These are phyloP conservation scores for Lactarius trivialis DNA, from an alignment of 768 basidiomycete species.

Conservation along the genomic window DNA sequence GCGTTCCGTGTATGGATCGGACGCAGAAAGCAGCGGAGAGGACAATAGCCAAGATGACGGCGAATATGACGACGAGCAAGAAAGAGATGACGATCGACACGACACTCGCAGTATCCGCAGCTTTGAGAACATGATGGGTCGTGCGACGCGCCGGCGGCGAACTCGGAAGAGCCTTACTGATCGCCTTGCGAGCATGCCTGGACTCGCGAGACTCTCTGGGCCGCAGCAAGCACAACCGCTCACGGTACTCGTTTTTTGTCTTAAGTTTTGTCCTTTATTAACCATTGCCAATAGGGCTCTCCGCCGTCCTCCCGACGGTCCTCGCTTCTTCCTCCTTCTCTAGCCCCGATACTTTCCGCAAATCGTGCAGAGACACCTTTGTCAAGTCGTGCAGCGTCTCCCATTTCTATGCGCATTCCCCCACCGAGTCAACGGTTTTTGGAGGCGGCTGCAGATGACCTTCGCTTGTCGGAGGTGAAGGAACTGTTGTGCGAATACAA, in stretches of 20 bases:
- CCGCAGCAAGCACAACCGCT: conserved; percentile 8
- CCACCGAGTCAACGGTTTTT: conserved; percentile 68
- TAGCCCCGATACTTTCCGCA: conserved; percentile 25
- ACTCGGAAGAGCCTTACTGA: conserved; percentile 72
- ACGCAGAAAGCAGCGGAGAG: conserved; percentile 30
- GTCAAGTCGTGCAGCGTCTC: conserved; percentile 37
- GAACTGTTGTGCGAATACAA: conserved; percentile 79
- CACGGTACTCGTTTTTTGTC: conserved; percentile 14
- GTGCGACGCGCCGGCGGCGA: conserved; percentile 24
- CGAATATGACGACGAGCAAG: conserved; percentile 36
- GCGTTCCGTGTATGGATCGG: conserved; percentile 29
- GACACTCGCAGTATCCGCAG: conserved; percentile 77
- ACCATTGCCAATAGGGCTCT: conserved; percentile 26
- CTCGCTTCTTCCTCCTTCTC: conserved; percentile 32
- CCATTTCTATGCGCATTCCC: conserved; percentile 39
- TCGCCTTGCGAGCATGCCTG: conserved; percentile 73
- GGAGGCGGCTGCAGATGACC: conserved; percentile 66
- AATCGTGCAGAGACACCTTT: conserved; percentile 34
- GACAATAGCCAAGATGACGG: conserved; percentile 35
- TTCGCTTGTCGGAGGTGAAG: conserved; percentile 73
- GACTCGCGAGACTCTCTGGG: conserved; percentile 38
- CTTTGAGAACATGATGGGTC: conserved; percentile 78
- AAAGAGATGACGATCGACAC: conserved; percentile 33
- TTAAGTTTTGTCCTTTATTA: conserved; percentile 3
- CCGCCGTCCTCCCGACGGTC: conserved; percentile 37